phyloP scores from a whole-genome alignment of 1,139 yeast species.

The Blastobotrys serpentis region DNA sequence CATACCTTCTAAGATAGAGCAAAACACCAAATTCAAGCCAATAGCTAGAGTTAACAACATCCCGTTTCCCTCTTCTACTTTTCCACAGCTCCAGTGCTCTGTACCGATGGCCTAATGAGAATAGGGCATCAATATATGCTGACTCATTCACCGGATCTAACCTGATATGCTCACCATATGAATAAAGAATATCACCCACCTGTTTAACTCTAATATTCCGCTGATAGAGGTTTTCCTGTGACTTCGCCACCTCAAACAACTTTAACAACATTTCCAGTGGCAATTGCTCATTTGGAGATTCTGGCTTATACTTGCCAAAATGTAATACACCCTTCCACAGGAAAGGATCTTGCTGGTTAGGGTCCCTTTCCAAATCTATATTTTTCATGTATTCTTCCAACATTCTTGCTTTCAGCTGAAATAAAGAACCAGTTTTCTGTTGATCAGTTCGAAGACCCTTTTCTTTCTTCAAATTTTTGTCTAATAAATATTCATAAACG shows the following conservation, averaged over 20 bases:
- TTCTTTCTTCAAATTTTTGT: background rate
- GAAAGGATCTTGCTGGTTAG: constrained; percentile 12
- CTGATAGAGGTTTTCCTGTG: constrained; percentile 19
- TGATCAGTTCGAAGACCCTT: background rate
- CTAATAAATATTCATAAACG: background rate
- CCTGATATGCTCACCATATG: constrained; percentile 31
- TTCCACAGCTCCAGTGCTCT: constrained; percentile 36
- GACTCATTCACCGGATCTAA: constrained; percentile 41
- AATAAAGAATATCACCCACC: constrained; percentile 35
- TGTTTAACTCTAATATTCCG: constrained; percentile 25
- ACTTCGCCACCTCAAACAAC: constrained; percentile 36
- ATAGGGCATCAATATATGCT: constrained; percentile 36
- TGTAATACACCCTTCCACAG: constrained; percentile 21
- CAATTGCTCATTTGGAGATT: constrained; percentile 20
- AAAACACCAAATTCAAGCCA: constrained; percentile 39
- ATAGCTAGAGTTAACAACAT: constrained; percentile 30
- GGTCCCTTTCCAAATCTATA: constrained; percentile 13
- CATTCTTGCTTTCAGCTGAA: constrained; percentile 4
- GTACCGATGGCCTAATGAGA: constrained; percentile 25
- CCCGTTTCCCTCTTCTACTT: constrained; percentile 30
- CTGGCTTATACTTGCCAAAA: constrained; percentile 13
- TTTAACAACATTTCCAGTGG: constrained; percentile 31
- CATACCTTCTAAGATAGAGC: constrained; percentile 32
- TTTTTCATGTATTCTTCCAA: constrained; percentile 15
- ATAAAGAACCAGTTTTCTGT: background rate